Percentiles rank a stretch among this genome's conserved stretches.
Evolutionary conservation across 225 moss, liverwort and hornwort species (phyloP).

Genomic region (Sphagnum tenellum): DNA sequence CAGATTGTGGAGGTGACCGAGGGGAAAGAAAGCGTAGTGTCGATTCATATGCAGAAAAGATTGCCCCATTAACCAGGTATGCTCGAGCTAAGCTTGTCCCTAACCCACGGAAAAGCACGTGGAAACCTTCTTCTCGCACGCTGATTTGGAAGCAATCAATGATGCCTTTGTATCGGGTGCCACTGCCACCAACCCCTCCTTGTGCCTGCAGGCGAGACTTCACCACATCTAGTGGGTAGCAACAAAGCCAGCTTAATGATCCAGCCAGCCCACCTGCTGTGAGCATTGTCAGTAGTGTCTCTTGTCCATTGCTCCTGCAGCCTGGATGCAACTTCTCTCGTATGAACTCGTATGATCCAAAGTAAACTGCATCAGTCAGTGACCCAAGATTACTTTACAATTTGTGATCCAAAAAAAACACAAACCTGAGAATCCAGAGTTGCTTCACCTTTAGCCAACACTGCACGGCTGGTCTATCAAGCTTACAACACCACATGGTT

Average conservation of each 20-base stretch:
- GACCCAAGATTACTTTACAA: no score
- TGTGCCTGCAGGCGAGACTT: slow-evolving; percentile 94
- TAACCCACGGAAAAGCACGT: slow-evolving; percentile 85
- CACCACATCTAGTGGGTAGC: slow-evolving; percentile 91
- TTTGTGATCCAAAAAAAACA: no score
- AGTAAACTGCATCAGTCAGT: slow-evolving; percentile 48
- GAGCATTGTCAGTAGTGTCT: slow-evolving; percentile 84
- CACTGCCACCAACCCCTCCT: slow-evolving; percentile 28
- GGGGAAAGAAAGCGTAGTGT: slow-evolving; percentile 67
- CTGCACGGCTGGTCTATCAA: no score
- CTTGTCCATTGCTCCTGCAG: slow-evolving; percentile 64
- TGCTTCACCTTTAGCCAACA: no score
- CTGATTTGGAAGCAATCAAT: slow-evolving; percentile 78
- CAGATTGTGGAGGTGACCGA: slow-evolving; percentile 39
- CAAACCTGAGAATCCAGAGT: no score
- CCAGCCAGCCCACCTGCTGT: slow-evolving; percentile 90
- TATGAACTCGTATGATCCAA: slow-evolving; percentile 80
- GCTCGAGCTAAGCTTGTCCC: slow-evolving; percentile 92
- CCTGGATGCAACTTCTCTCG: slow-evolving; percentile 87
- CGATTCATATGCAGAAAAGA: slow-evolving; percentile 92
- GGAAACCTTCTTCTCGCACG: slow-evolving; percentile 65
- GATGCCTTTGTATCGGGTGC: slow-evolving; percentile 57
- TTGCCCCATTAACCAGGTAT: slow-evolving; percentile 85
- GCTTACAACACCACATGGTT: no score
- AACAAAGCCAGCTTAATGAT: slow-evolving; percentile 78